Base-by-base conservation (phyloP, 805 yeast genomes). In the Cyberlindnera mississippiensis region DNA sequence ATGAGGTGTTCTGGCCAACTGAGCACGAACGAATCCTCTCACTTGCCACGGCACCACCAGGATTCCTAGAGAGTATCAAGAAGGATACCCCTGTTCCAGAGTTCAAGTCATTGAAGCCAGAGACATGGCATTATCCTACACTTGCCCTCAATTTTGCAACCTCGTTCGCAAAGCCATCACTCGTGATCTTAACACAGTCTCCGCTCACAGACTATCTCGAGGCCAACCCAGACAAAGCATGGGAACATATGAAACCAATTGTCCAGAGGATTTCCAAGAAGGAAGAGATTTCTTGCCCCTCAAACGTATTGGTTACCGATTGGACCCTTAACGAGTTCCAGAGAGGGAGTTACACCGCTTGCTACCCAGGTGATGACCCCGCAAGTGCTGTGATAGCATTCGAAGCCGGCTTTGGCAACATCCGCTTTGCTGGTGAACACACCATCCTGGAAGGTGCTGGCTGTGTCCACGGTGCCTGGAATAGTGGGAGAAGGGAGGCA, bases 401-500 rank as follows among this genome's bases (percentile, higher is more conserved):
- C 43, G 68, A 75, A 15, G 74, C 75, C 18, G 85, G 88, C 0
- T 65, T 73, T 16, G 78, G 72, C 11, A 67, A 70, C 8, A 63
- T 89, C 3, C 68, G 96, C 33, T 89, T 89, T 68, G 96, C 96
- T 0, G 96, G 96, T 7, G 96, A 89, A 57, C 96, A 89, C 59
- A 84, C 96, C 0, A 77, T 80, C 17, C 64, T 77, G 51, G 96
- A 87, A 50, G 96, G 95, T 7, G 84, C 88, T 13, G 96, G 96
- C 0, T 89, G 96, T 52, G 93, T 84, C 5, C 95, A 89, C 58
- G 96, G 96, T 0, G 96, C 96, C 0, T 87, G 86, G 78, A 67
- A 69, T 46, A 82, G 91, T 54, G 96, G 91, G 1, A 56, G 53
- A 37, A 66, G 91, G 48, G 81, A 76, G 50, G 81, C 80, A 0